These are phyloP conservation scores for Hydnomerulius pinastri DNA, from an alignment of 768 basidiomycete species.

Conservation along the genomic window DNA sequence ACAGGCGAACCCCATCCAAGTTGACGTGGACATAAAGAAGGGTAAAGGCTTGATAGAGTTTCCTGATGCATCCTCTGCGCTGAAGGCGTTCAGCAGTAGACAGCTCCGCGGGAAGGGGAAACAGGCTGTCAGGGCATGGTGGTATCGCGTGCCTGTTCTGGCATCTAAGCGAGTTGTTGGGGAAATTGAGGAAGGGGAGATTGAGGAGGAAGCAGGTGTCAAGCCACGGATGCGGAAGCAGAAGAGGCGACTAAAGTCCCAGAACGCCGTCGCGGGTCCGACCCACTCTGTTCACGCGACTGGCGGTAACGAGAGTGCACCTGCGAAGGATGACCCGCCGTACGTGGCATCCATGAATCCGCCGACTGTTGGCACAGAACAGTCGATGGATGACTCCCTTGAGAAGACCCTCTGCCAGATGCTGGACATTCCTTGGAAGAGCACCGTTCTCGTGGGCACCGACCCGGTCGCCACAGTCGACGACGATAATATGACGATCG, in stretches of 20 bases:
- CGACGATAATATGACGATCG: conserved; percentile 1
- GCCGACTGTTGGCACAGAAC: not conserved
- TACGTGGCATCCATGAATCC: not conserved
- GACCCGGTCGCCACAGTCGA: not conserved
- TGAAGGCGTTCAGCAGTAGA: conserved; percentile 43
- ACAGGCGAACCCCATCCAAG: conserved; percentile 38
- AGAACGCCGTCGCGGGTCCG: not conserved
- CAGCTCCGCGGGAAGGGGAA: conserved; percentile 42
- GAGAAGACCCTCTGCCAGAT: not conserved
- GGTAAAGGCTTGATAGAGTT: conserved; percentile 58
- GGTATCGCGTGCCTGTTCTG: conserved; percentile 10
- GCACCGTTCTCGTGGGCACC: not conserved
- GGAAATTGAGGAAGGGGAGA: conserved; percentile 17
- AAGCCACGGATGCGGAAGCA: conserved; percentile 3
- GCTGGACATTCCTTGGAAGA: not conserved
- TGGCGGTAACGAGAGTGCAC: not conserved
- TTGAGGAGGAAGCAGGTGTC: conserved; percentile 1
- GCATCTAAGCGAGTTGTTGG: conserved; percentile 2
- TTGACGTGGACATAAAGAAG: conserved; percentile 41
- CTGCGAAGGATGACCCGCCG: not conserved
- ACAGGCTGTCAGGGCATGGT: conserved; percentile 14
- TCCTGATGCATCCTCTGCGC: conserved; percentile 42
- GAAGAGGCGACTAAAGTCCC: not conserved
- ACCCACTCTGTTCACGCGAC: too few relatives aligned
- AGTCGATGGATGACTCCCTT: not conserved